Percentiles rank a stretch among this genome's conserved stretches.
Evolutionary conservation across 1,139 yeast genomes (phyloP).

Genomic region (Suhomyces chickasaworum): DNA sequence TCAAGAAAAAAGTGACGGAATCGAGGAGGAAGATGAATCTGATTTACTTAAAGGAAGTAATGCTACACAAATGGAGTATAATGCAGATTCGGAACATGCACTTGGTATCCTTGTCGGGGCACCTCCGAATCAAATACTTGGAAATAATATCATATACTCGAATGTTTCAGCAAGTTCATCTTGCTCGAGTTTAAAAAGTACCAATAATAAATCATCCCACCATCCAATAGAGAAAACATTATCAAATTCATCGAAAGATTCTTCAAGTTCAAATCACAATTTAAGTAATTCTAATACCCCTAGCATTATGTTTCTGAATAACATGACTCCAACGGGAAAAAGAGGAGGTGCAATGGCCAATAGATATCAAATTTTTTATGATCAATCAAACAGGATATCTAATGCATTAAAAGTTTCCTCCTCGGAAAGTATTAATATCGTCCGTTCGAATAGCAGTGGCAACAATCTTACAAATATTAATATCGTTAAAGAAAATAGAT

Average conservation of each 20-base stretch:
- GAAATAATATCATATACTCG: slow-evolving; percentile 25
- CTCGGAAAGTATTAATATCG: slow-evolving; percentile 43
- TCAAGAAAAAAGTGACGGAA: slow-evolving; percentile 30
- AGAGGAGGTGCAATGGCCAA: slow-evolving; percentile 52
- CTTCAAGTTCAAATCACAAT: slow-evolving; percentile 18
- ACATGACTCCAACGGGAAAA: slow-evolving; percentile 32
- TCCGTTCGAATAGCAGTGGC: slow-evolving; percentile 28
- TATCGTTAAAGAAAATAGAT: slow-evolving; percentile 19
- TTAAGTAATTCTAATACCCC: slow-evolving; percentile 14
- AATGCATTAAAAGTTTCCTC: slow-evolving; percentile 49
- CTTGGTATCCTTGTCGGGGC: slow-evolving; percentile 25
- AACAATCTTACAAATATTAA: slow-evolving; percentile 12
- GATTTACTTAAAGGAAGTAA: slow-evolving; percentile 13
- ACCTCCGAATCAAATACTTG: slow-evolving; percentile 23
- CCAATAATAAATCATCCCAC: slow-evolving; percentile 18
- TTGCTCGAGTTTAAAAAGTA: slow-evolving; percentile 33
- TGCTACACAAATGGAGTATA: slow-evolving; percentile 21
- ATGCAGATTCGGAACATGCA: slow-evolving; percentile 9
- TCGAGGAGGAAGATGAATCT: slow-evolving; percentile 27
- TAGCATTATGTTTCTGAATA: slow-evolving; percentile 11
- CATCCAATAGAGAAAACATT: slow-evolving; percentile 34
- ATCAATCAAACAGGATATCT: slow-evolving; percentile 47
- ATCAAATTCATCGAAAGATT: slow-evolving; percentile 39
- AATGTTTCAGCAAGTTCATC: slow-evolving; percentile 41
- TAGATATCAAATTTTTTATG: slow-evolving; percentile 53